A percentile compares a stretch with the other conserved stretches of the same genome.
These are phyloP conservation scores for Ceratobasidium sp. DNA, from an alignment of 1,284 basidiomycete genomes.

Conservation along the genomic window DNA sequence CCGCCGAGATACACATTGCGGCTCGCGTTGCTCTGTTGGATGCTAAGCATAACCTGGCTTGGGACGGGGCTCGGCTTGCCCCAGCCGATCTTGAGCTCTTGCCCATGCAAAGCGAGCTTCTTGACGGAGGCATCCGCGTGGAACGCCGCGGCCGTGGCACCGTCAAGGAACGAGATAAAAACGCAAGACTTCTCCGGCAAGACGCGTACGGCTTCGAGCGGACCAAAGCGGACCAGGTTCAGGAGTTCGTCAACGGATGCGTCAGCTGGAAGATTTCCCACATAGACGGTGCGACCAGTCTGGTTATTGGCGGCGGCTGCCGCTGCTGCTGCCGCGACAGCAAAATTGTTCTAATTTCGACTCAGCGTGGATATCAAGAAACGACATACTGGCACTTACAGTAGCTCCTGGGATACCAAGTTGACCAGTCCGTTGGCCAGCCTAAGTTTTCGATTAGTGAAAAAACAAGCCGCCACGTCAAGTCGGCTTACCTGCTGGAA, in stretches of 20 bases:
- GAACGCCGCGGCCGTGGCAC: conserved; percentile 90
- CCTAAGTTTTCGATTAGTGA: conserved; percentile 11
- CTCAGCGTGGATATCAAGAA: conserved; percentile 1
- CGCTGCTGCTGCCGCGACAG: conserved; percentile 62
- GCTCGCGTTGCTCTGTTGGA: conserved; percentile 89
- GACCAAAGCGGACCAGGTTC: conserved; percentile 97
- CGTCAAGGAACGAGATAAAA: conserved; percentile 96
- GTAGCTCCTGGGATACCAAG: conserved; percentile 29
- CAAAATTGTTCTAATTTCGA: conserved; percentile 41
- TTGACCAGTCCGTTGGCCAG: conserved; percentile 48
- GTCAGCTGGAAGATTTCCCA: conserved; percentile 95
- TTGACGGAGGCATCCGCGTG: conserved; percentile 94
- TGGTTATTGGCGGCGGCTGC: conserved; percentile 71
- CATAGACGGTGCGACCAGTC: conserved; percentile 92
- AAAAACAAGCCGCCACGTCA: conserved; percentile 7
- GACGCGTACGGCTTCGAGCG: conserved; percentile 93
- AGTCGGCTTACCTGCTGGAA: conserved; percentile 67
- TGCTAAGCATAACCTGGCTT: conserved; percentile 83
- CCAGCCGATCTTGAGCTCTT: conserved; percentile 97
- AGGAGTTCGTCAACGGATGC: conserved; percentile 97
- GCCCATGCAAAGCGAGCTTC: conserved; percentile 88
- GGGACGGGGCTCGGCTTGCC: conserved; percentile 91
- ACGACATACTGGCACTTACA: conserved; percentile 47
- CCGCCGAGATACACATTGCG: conserved; percentile 95
- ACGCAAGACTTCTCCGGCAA: conserved; percentile 98